Evolutionary conservation across 495 filamentous ascomycete species (phyloP).

Genomic region (Aspergillus egyptiacus): DNA sequence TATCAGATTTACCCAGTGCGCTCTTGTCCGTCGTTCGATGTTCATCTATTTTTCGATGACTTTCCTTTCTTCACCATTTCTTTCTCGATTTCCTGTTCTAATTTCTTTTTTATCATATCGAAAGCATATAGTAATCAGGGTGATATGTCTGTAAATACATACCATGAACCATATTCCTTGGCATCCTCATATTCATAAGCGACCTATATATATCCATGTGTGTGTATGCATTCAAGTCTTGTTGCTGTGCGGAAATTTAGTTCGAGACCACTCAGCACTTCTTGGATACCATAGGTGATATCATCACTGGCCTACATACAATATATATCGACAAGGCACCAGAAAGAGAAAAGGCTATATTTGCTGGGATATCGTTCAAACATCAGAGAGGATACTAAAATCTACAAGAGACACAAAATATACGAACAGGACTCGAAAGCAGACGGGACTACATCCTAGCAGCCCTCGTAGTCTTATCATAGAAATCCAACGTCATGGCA

Average conservation of each 20-base stretch:
- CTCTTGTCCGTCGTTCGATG: not conserved
- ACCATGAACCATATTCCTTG: not conserved
- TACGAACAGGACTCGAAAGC: not conserved
- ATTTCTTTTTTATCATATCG: constrained; percentile 1
- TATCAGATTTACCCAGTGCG: not conserved
- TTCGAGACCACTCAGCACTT: too few species aligned
- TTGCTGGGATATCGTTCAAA: too few species aligned
- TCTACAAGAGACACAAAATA: not conserved
- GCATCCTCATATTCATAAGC: not conserved
- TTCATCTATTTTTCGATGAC: not conserved
- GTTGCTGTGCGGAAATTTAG: too few species aligned
- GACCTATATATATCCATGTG: constrained; percentile 1
- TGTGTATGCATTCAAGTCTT: too few species aligned
- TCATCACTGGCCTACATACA: too few species aligned
- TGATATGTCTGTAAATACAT: constrained; percentile 14
- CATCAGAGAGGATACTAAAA: not conserved
- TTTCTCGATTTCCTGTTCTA: not conserved
- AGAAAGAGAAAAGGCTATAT: too few species aligned
- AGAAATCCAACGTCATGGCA: constrained; percentile 84
- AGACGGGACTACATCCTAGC: constrained; percentile 29
- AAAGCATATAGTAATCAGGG: not conserved
- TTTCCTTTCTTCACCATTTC: not conserved
- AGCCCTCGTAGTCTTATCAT: constrained; percentile 67
- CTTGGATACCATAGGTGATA: too few species aligned
- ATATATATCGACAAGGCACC: too few species aligned